Conservation (phyloP, 2,329 filamentous ascomycete genomes). For the Aspergillus carbonarius region DNA sequence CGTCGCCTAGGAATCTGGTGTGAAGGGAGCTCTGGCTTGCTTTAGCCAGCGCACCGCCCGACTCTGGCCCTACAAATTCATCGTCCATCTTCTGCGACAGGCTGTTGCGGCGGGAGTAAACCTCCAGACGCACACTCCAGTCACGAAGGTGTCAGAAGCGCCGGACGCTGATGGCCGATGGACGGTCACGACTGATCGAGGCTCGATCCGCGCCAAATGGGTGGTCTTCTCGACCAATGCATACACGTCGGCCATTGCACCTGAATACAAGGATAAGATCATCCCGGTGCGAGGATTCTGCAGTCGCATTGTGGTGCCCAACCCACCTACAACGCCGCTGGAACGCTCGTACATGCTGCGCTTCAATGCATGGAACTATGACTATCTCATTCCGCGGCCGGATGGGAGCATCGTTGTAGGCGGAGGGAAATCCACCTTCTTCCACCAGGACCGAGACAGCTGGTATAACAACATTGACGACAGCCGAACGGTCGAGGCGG, state of each 20-base stretch:
- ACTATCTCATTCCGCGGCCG: conserved; percentile 65
- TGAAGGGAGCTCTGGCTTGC: conserved; percentile 38
- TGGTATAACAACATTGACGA: conserved; percentile 53
- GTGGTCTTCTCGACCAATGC: conserved; percentile 81
- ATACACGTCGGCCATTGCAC: conserved; percentile 75
- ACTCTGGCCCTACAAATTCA: conserved; percentile 72
- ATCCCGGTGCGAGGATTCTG: conserved; percentile 68
- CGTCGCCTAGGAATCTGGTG: conserved; percentile 32
- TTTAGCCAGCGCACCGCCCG: conserved; percentile 35
- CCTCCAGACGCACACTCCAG: conserved; percentile 55
- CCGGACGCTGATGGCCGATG: conserved; percentile 45
- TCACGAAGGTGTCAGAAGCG: conserved; percentile 28
- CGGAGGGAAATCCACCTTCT: conserved; percentile 54
- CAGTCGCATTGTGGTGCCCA: conserved; percentile 31
- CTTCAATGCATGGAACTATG: conserved; percentile 57
- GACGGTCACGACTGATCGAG: conserved; percentile 66
- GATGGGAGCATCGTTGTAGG: conserved; percentile 60
- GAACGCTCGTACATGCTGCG: conserved; percentile 61
- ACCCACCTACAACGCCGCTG: conserved; percentile 23
- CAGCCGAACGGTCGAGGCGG: conserved; percentile 48
- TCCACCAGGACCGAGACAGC: conserved; percentile 24
- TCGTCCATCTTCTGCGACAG: conserved; percentile 69
- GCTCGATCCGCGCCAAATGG: conserved; percentile 60
- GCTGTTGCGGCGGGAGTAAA: conserved; percentile 49
- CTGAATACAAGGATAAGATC: conserved; percentile 67